Conservation (phyloP, 495 filamentous ascomycete genomes). For the Penicillium silybi region DNA sequence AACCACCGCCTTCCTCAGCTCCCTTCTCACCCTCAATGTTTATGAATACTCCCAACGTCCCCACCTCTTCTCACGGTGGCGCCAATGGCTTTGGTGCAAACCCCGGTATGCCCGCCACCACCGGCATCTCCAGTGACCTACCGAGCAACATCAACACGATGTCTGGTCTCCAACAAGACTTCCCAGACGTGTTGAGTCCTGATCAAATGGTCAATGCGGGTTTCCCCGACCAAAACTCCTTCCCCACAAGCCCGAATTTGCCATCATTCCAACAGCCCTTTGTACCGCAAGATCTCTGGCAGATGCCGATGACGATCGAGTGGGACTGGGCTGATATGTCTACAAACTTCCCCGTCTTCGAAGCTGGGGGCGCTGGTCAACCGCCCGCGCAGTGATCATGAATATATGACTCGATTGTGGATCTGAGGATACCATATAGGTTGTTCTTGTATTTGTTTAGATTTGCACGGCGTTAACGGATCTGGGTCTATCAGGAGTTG, state of each 20-base stretch:
- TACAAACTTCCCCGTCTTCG: slow-evolving; percentile 46
- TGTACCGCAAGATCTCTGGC: slow-evolving; percentile 95
- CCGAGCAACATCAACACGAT: slow-evolving; percentile 29
- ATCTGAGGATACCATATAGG: background rate
- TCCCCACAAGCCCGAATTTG: slow-evolving; percentile 39
- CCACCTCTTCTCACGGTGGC: slow-evolving; percentile 20
- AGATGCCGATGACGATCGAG: slow-evolving; percentile 92
- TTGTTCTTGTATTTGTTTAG: slow-evolving; percentile 1
- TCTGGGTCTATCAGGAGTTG: background rate
- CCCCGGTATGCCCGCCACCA: slow-evolving; percentile 32
- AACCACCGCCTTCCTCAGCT: slow-evolving; percentile 23
- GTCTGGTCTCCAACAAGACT: slow-evolving; percentile 35
- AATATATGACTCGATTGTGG: slow-evolving; percentile 13
- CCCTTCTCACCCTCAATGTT: slow-evolving; percentile 35
- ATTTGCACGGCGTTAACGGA: slow-evolving; percentile 2
- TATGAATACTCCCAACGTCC: slow-evolving; percentile 24
- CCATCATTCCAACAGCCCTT: slow-evolving; percentile 79
- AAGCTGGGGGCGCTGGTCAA: slow-evolving; percentile 18
- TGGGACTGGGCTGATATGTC: slow-evolving; percentile 97
- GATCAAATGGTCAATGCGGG: slow-evolving; percentile 32
- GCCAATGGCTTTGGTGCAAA: slow-evolving; percentile 28
- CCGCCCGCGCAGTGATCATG: slow-evolving; percentile 25
- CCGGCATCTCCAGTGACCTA: slow-evolving; percentile 20
- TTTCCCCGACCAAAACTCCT: slow-evolving; percentile 42
- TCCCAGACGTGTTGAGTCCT: slow-evolving; percentile 39